Evolutionary conservation across 1,284 basidiomycete species (phyloP), one percentile per base, ranked within the genome.

Genomic region (Sutorius eximius): DNA sequence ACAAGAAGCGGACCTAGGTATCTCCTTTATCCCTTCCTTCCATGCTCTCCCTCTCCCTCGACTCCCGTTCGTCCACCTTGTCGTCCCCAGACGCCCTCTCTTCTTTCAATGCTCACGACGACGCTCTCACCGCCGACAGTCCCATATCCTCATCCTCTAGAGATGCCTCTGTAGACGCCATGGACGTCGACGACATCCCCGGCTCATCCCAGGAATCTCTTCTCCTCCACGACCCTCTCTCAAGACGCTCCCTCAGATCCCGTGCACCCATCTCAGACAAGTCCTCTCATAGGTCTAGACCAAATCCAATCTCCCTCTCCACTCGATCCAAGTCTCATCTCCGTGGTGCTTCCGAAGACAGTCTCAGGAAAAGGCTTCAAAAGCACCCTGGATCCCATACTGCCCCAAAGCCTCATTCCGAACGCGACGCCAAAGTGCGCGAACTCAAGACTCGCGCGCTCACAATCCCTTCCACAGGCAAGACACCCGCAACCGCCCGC

Each of bases 401-500:
- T 16, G 24, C 58, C 18, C 29, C 58, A 51, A 71, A 59, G 49
- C 57, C 51, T 22, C 56, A 64, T 27, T 59, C 67, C 43, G 68
- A 71, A 47, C 69, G 68, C 52, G 68, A 70, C 58, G 44, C 47
- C n/a, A 63, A 51, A 53, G 68, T 73, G 2, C 67, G 69, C 42
- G 71, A 77, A 30, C 65, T 76, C 57, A 69, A 79, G 63, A 69
- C 69, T 33, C 76, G 76, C 36, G 79, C 80, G 15, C 71, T 71
- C 42, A 73, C 73, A 57, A 81, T 82, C 58, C 75, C 73, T 58
- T 78, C 80, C 47, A 72, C 81, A 10, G 78, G 79, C 58, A 83
- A 83, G 63, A 81, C 81, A 12, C 81, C 82, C 47, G 80, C 78
- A 36, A 81, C 80, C 52, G 70, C 76, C 54, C 75, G 75, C 46